Base-by-base conservation (phyloP, 768 basidiomycete species). In the Russula virescens region DNA sequence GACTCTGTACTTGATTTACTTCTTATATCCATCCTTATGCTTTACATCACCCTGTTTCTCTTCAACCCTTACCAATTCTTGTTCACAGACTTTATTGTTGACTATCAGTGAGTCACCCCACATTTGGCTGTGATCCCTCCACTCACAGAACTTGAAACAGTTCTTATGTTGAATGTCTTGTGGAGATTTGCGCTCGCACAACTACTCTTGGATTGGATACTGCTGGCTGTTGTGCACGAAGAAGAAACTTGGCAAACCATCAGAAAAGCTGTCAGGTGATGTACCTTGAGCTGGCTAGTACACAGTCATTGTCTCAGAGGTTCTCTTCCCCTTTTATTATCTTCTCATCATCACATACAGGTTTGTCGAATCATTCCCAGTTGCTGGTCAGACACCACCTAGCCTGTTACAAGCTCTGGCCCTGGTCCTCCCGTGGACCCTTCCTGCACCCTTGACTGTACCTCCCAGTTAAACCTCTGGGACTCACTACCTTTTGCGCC, bases 51-150 rank as follows among this genome's bases (percentile, higher is more conserved):
- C 34, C 97, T 97, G 9, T 99, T 99, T 88, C 74, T 98, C 70
- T 99, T 98, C 84, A 99, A 98, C 73, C 97, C 97, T n/a, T 97
- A 99, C 74, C 97, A 98, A 75, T 99, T 99, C 78, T 91, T 91
- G 21, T 89, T 94, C 74, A 84, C 94, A 42, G 97, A 98, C 75
- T 99, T 95, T 75, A 83, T 98, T 74, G 91, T 98, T 71, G 97
- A 99, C 76, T 94, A 94, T 70, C 81, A 89, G 89, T 88, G 70
- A 70, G 83, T 75, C 3, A 0, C 45, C 45, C 23, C 10, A 21
- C 25, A 38, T n/a, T 0, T 2, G 13, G 3, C 13, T 49, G 6
- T 18, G 42, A 34, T 13, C 23, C 3, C 5, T 18, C 23, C 34
- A 11, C 42, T 42, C 16, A 38, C 55, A 13, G 2, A 28, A 25